A percentile compares a stretch with the other conserved stretches of the same genome.
phyloP scores from a whole-genome alignment of 1,284 basidiomycete species.

The Testicularia cyperi region DNA sequence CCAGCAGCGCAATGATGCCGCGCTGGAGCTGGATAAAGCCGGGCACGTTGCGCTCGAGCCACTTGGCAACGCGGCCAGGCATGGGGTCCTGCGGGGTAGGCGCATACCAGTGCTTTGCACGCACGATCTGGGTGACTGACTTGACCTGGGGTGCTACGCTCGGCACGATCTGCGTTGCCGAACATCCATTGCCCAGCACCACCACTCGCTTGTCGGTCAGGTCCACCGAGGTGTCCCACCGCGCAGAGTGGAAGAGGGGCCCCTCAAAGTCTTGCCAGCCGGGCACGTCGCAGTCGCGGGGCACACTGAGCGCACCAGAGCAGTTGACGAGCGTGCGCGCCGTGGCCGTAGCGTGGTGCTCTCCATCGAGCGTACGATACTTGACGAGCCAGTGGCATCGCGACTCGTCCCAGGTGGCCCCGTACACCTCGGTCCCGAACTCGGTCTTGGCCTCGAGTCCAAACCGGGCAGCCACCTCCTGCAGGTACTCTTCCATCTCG shows the following conservation, averaged over 20 bases:
- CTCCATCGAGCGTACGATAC: conserved; percentile 1
- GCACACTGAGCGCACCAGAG: conserved; percentile 29
- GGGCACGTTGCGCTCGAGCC: conserved; percentile 18
- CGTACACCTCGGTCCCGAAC: conserved; percentile 25
- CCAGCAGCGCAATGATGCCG: conserved; percentile 17
- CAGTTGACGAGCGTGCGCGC: conserved; percentile 22
- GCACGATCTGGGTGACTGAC: conserved; percentile 26
- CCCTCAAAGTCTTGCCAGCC: conserved; percentile 37
- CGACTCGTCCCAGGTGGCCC: conserved; percentile 27
- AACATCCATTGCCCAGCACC: conserved; percentile 53
- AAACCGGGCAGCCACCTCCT: conserved; percentile 16
- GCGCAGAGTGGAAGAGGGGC: conserved; percentile 54
- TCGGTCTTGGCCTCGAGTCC: conserved; percentile 14
- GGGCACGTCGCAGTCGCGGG: conserved; percentile 29
- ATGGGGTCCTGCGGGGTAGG: conserved; percentile 29
- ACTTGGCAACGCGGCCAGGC: neutral
- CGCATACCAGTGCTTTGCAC: conserved; percentile 41
- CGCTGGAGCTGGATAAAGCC: conserved; percentile 17
- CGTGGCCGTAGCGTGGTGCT: conserved; percentile 10
- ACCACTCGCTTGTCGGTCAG: conserved; percentile 50
- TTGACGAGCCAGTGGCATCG: conserved; percentile 36
- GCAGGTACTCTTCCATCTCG: conserved; percentile 37
- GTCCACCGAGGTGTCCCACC: conserved; percentile 52
- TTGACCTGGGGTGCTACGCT: conserved; percentile 19
- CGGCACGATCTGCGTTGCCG: conserved; percentile 47